phyloP scores from a whole-genome alignment of 2,329 filamentous ascomycete species.

The Diaporthe batatas region DNA sequence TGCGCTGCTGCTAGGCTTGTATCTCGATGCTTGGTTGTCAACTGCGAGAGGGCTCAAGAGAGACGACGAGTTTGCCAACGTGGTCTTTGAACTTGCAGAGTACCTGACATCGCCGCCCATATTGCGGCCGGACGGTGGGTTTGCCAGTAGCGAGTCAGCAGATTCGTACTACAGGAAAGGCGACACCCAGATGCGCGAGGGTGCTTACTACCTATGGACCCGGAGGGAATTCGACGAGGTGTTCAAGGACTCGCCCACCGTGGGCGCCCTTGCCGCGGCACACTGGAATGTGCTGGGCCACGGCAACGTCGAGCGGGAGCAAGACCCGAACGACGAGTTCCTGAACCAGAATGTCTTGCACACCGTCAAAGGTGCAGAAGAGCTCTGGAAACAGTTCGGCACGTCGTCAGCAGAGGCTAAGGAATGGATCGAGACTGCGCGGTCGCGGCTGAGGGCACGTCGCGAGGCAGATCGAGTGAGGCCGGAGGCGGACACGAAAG shows the following conservation, averaged over 20 bases:
- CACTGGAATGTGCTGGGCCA: slow-evolving; percentile 88
- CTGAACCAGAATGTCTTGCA: slow-evolving; percentile 92
- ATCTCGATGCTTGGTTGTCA: slow-evolving; percentile 86
- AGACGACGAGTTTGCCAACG: slow-evolving; percentile 79
- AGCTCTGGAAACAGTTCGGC: slow-evolving; percentile 81
- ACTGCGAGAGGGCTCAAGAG: slow-evolving; percentile 50
- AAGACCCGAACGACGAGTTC: slow-evolving; percentile 94
- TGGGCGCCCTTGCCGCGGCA: slow-evolving; percentile 80
- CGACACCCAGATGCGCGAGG: slow-evolving; percentile 87
- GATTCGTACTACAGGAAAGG: slow-evolving; percentile 83
- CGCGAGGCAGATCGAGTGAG: slow-evolving; percentile 80
- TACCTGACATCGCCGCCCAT: slow-evolving; percentile 84
- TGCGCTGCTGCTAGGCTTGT: slow-evolving; percentile 84
- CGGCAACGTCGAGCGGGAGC: slow-evolving; percentile 85
- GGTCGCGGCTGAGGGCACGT: slow-evolving; percentile 76
- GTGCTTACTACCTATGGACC: slow-evolving; percentile 96
- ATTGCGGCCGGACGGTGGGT: slow-evolving; percentile 76
- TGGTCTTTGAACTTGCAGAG: slow-evolving; percentile 85
- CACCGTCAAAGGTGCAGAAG: slow-evolving; percentile 74
- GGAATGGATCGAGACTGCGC: slow-evolving; percentile 75
- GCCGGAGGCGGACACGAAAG: slow-evolving; percentile 88
- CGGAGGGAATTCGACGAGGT: slow-evolving; percentile 85
- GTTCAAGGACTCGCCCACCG: slow-evolving; percentile 66
- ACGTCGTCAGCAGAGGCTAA: slow-evolving; percentile 77
- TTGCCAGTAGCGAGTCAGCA: slow-evolving; percentile 90